phyloP scores from a whole-genome alignment of 441 rosid genomes.

The Gossypium davidsonii region DNA sequence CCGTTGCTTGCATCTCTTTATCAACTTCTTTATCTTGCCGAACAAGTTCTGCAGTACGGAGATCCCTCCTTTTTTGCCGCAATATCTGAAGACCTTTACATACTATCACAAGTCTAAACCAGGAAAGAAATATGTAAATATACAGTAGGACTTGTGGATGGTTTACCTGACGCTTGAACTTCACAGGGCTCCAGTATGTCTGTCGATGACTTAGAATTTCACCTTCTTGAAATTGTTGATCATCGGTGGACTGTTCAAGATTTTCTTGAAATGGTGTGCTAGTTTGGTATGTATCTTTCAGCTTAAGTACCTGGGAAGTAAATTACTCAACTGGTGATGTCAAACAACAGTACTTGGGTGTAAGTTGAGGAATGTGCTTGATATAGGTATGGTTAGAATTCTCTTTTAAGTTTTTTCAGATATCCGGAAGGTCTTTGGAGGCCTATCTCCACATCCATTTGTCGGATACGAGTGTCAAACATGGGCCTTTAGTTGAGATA shows the following conservation, averaged over 20 bases:
- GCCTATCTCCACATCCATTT: too few species aligned
- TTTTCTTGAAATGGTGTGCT: constrained; percentile 26
- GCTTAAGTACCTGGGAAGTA: constrained; percentile 23
- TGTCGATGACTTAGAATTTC: constrained; percentile 21
- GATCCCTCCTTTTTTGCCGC: constrained; percentile 54
- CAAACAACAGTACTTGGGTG: background rate
- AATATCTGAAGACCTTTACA: constrained; percentile 34
- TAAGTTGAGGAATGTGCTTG: too few species aligned
- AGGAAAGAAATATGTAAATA: constrained; percentile 10
- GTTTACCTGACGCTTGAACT: constrained; percentile 69
- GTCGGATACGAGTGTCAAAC: too few species aligned
- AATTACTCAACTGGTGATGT: background rate
- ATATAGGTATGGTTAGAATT: too few species aligned
- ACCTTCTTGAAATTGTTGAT: constrained; percentile 28
- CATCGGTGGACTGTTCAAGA: constrained; percentile 21
- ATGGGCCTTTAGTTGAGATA: too few species aligned
- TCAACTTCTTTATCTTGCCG: constrained; percentile 53
- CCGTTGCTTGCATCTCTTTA: constrained; percentile 32
- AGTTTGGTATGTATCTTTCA: constrained; percentile 33
- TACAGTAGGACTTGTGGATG: constrained; percentile 19
- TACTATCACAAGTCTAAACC: constrained; percentile 23
- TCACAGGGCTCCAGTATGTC: constrained; percentile 54
- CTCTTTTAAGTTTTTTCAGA: too few species aligned
- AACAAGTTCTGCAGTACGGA: constrained; percentile 54
- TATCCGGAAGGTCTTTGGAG: too few species aligned